Base-by-base conservation (phyloP, 495 filamentous ascomycete species). In the Penicillium chermesinum region DNA sequence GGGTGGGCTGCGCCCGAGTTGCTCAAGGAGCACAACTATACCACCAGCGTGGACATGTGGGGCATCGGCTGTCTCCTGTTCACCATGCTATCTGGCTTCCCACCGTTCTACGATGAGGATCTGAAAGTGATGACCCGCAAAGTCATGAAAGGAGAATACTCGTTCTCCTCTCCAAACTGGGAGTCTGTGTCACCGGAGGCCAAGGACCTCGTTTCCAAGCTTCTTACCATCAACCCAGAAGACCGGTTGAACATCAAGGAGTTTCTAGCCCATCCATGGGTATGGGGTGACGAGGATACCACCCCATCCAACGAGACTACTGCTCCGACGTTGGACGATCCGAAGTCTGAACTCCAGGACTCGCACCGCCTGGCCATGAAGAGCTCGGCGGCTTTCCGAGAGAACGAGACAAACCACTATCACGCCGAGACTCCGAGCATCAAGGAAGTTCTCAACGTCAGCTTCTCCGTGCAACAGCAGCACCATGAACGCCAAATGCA, bases 31-130 rank as follows among this genome's bases (percentile, higher is more conserved):
- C 88, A 95, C 59, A 80, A 87, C 21, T 95, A 95, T 57, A 93
- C 89, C 3, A 95, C 93, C 70, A 87, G 86, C 43, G 89, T 95
- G 30, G 89, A 95, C 53, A 95, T 95, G 89, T 95, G 89, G 89
- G 89, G 89, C 16, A 61, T 95, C 7, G 89, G 89, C 10, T 95
- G 89, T 64, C 89, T 95, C 2, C 75, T 95, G 7, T 95, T 94
- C 66, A 94, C 89, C 3, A 70, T 95, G 12, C 78, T 95, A 14
- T 93, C 88, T 53, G 89, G 89, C 15, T 95, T 93, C 69, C 89
- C 89, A 4, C 89, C 89, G 5, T 95, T 95, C 65, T 94, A 93
- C 69, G 89, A 95, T 59, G 89, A 94, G 62, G 88, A 84, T 54
- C 93, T 95, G 60, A 85, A 89, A 52, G 80, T 89, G 1, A 78